Evolutionary conservation across 805 yeast species (phyloP).

Genomic region (Wickerhamomyces hampshirensis): DNA sequence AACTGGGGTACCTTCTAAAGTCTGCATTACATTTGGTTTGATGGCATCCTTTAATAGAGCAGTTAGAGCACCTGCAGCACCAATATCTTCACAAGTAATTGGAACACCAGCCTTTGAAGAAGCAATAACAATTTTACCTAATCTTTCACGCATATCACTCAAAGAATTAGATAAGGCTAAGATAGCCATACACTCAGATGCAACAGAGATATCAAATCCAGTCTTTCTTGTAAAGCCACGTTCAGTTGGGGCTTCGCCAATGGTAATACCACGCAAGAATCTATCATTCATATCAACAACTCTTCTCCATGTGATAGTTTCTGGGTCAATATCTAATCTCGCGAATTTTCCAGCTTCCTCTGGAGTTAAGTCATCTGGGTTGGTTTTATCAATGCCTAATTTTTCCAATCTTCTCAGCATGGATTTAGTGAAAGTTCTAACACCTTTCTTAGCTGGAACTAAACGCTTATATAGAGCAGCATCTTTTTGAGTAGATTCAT

Average conservation of each 20-base stretch:
- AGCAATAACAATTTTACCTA: conserved; percentile 88
- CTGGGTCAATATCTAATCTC: conserved; percentile 84
- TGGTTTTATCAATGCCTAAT: conserved; percentile 74
- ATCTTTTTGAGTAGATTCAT: conserved; percentile 83
- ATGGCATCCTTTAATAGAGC: conserved; percentile 94
- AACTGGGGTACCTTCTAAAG: conserved; percentile 96
- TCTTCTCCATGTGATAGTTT: conserved; percentile 84
- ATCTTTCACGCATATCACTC: conserved; percentile 79
- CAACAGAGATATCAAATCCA: conserved; percentile 95
- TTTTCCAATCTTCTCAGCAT: conserved; percentile 72
- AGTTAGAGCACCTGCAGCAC: conserved; percentile 93
- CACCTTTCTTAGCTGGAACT: conserved; percentile 82
- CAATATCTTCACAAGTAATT: conserved; percentile 89
- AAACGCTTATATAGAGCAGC: conserved; percentile 77
- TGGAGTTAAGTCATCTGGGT: conserved; percentile 74
- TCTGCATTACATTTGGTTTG: conserved; percentile 96
- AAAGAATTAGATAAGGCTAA: conserved; percentile 77
- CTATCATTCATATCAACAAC: conserved; percentile 95
- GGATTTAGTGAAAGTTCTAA: conserved; percentile 70
- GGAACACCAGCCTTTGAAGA: conserved; percentile 71
- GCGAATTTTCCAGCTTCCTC: conserved; percentile 76
- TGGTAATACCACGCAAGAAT: conserved; percentile 79
- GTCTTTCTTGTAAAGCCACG: conserved; percentile 81
- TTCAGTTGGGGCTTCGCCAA: conserved; percentile 92
- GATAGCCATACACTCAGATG: conserved; percentile 95